Evolutionary conservation across 257 asterid genomes (phyloP).

Genomic region (Parsonsia alboflavescens): DNA sequence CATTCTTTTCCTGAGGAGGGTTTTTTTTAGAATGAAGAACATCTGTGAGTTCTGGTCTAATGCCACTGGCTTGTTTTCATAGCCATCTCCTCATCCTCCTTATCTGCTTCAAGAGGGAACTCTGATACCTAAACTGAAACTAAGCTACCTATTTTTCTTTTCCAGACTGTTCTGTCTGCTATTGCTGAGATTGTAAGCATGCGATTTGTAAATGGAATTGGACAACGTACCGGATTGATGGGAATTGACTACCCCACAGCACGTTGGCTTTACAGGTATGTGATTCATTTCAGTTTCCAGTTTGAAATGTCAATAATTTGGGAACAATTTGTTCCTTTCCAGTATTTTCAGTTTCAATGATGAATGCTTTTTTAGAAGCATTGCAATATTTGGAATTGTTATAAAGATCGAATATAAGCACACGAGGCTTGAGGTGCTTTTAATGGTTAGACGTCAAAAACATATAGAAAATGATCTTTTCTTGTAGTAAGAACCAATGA

Average conservation of each 20-base stretch:
- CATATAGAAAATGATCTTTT: background rate
- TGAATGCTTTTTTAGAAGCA: background rate
- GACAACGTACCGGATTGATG: constrained; percentile 84
- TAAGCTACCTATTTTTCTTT: constrained; percentile 6
- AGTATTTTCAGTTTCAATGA: background rate
- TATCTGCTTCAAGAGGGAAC: background rate
- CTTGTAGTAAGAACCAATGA: background rate
- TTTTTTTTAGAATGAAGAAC: background rate
- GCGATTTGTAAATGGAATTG: constrained; percentile 76
- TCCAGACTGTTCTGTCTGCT: constrained; percentile 79
- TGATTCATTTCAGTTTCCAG: background rate
- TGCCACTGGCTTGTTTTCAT: background rate
- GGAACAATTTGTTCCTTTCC: background rate
- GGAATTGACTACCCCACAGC: constrained; percentile 96
- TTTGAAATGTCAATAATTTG: background rate
- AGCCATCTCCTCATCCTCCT: background rate
- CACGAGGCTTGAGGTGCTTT: background rate
- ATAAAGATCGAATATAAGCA: background rate
- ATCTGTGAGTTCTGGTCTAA: background rate
- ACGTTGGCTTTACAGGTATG: constrained; percentile 90
- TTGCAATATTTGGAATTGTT: background rate
- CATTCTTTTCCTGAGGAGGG: background rate
- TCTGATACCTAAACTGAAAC: background rate
- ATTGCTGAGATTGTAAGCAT: constrained; percentile 78
- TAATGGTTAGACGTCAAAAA: background rate